Base-by-base conservation (phyloP, 2,329 filamentous ascomycete species). In the Diaporthe amygdali region DNA sequence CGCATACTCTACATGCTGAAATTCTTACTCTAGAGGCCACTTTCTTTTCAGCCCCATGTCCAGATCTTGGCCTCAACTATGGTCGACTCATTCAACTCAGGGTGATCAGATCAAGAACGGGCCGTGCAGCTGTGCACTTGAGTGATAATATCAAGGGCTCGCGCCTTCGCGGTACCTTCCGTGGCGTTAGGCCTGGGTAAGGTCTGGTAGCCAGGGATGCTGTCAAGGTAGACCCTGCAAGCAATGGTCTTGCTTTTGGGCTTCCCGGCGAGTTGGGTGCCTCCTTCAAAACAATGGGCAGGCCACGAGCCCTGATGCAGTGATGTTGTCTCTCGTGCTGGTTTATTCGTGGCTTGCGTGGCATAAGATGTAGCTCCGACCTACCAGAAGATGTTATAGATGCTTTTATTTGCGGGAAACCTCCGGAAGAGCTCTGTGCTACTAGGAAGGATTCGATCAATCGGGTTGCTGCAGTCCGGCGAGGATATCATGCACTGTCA, bases 211-310 rank as follows among this genome's bases (percentile, higher is more conserved):
- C n/a, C n/a, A n/a, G 41, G 41, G 27, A 25, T 27, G 44, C 30
- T 32, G 14, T n/a, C 59, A 14, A 64, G 41, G 27, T 4, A 49
- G 30, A 49, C 59, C 59, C 59, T 64, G 59, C 20, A 12, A 46
- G 2, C 1, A 8, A n/a, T 0, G 3, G 39, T 14, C 20, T 46
- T 34, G 14, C 34, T 20, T 15, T 61, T n/a, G n/a, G n/a, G 1
- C 15, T 46, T 15, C 17, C 34, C 9, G 17, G 17, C 6, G 15
- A 27, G 34, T 15, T 12, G n/a, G 12, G 32, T 20, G 51, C 8
- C 27, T 34, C 30, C 34, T 20, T 9, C 20, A 34, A n/a, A 27
- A 20, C 4, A 22, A 30, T 2, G 10, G 10, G 39, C 56, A 46
- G 37, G 8, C 34, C 20, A 54, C 0, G 4, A 22, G 32, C 27